Percentiles rank a stretch among this genome's conserved stretches.
Conservation (phyloP, 441 rosid genomes). For the Populus hybrid region DNA sequence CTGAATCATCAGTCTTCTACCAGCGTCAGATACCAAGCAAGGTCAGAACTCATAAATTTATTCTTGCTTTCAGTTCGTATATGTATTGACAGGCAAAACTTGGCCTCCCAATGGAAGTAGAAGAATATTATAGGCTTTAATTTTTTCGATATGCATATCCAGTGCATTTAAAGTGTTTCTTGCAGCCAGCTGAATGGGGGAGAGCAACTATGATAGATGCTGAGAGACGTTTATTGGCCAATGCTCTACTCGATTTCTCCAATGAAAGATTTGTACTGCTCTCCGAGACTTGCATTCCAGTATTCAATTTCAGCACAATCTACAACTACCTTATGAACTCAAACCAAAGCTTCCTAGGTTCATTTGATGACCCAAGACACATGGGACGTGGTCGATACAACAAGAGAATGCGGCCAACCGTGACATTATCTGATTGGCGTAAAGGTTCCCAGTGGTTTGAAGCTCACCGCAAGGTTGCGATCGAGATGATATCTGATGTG, state of each 20-base stretch:
- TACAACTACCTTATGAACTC: conserved; percentile 36
- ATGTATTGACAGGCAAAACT: background rate
- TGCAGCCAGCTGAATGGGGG: conserved; percentile 44
- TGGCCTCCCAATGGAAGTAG: background rate
- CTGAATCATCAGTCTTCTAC: conserved; percentile 28
- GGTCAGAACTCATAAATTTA: conserved; percentile 16
- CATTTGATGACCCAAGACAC: conserved; percentile 34
- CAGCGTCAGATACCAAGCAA: conserved; percentile 37
- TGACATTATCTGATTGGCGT: conserved; percentile 36
- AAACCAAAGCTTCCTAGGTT: conserved; percentile 30
- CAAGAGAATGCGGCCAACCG: conserved; percentile 35
- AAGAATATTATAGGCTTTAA: background rate
- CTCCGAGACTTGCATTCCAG: conserved; percentile 43
- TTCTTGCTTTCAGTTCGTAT: background rate
- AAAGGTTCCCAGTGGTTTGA: conserved; percentile 53
- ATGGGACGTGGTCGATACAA: conserved; percentile 42
- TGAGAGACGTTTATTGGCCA: conserved; percentile 39
- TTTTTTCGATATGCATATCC: background rate
- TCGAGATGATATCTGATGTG: background rate
- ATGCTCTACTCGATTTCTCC: conserved; percentile 34
- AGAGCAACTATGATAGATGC: conserved; percentile 42
- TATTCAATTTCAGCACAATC: conserved; percentile 38
- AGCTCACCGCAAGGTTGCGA: conserved; percentile 33
- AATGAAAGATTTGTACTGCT: conserved; percentile 39
- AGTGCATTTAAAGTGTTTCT: background rate